These are phyloP conservation scores for Triadica sebifera DNA, from an alignment of 345 rosid genomes.

Conservation along the genomic window DNA sequence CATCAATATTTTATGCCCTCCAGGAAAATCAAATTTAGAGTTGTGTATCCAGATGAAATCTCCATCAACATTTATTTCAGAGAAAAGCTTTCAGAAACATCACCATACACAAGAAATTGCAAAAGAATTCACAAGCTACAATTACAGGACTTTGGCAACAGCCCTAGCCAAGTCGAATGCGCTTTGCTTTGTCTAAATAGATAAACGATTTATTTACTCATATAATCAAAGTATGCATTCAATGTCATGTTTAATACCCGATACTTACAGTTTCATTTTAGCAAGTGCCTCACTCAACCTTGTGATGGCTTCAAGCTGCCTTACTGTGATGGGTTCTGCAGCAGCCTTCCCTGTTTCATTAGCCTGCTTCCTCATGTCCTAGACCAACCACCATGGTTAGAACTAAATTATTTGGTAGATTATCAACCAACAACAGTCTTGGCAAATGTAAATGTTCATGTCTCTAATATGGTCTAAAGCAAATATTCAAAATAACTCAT, in stretches of 20 bases:
- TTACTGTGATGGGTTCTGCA: slow-evolving; percentile 83
- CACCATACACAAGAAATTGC: neutral
- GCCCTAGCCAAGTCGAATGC: neutral
- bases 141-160: neutral
- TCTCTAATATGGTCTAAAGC: neutral
- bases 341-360: slow-evolving; percentile 91
- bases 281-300: slow-evolving; percentile 93
- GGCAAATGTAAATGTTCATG: neutral
- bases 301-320: slow-evolving; percentile 91
- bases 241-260: slow-evolving; percentile 2
- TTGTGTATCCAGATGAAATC: neutral
- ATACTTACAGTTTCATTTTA: slow-evolving; percentile 87
- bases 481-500: slow-evolving; percentile 5
- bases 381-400: slow-evolving; percentile 13
- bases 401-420: slow-evolving; percentile 3
- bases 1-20: neutral
- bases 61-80: neutral
- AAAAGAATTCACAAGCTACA: neutral
- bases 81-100: neutral
- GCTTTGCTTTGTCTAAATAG: too few relatives aligned
- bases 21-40: neutral
- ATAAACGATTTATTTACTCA: neutral
- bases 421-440: neutral
- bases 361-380: slow-evolving; percentile 95
- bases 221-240: slow-evolving; percentile 1